Percentiles rank a stretch among this genome's conserved stretches.
phyloP scores from a whole-genome alignment of 2,329 filamentous ascomycete species.

The Colletotrichum sp. region DNA sequence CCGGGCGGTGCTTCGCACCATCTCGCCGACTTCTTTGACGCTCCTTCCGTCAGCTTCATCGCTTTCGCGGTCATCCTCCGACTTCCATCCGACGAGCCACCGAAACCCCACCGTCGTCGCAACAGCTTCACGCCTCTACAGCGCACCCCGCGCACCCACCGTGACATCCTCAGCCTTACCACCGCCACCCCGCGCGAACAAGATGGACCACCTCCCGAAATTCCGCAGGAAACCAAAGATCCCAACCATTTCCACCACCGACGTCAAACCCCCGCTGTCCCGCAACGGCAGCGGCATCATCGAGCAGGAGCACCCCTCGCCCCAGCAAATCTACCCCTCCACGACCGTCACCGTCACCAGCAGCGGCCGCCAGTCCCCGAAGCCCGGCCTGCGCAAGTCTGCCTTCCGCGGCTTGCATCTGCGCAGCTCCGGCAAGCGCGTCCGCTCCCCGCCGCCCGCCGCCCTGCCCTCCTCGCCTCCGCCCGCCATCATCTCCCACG shows the following conservation, averaged over 20 bases:
- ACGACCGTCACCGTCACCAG: constrained; percentile 16
- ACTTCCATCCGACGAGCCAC: background rate
- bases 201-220: constrained; percentile 48
- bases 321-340: constrained; percentile 23
- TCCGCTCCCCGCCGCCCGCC: constrained; percentile 43
- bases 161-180: background rate
- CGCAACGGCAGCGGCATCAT: constrained; percentile 27
- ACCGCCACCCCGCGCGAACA: background rate
- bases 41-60: background rate
- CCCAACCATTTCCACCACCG: constrained; percentile 44
- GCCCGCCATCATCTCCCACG: constrained; percentile 38
- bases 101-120: background rate
- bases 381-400: constrained; percentile 35
- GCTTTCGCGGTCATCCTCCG: background rate
- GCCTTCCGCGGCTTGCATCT: constrained; percentile 52
- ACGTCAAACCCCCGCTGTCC: constrained; percentile 30
- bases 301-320: constrained; percentile 24
- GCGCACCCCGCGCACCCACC: background rate
- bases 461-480: constrained; percentile 25
- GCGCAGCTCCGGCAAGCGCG: constrained; percentile 51
- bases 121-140: background rate
- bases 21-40: background rate
- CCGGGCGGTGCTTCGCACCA: background rate
- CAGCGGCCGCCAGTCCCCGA: constrained; percentile 13
- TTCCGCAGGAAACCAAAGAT: constrained; percentile 50